These are phyloP conservation scores for Fusarium sp. DNA, from an alignment of 2,329 filamentous ascomycete species.

Conservation along the genomic window DNA sequence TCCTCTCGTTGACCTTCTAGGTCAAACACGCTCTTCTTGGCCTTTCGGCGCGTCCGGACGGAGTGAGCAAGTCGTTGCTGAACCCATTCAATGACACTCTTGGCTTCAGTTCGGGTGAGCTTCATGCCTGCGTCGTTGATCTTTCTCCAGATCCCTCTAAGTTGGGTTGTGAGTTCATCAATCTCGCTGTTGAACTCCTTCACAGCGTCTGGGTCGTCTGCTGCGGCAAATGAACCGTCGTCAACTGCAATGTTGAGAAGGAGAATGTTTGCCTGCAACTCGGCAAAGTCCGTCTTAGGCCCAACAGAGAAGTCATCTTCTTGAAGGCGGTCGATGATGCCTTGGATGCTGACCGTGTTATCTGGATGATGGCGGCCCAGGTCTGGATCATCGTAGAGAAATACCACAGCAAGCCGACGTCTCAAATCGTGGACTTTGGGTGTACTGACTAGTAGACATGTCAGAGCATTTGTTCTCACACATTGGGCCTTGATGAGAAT, in stretches of 20 bases:
- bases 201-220: conserved; percentile 49
- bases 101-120: conserved; percentile 79
- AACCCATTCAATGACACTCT: conserved; percentile 80
- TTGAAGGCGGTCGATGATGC: conserved; percentile 60
- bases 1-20: conserved; percentile 51
- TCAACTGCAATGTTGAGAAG: conserved; percentile 83
- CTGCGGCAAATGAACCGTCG: conserved; percentile 58
- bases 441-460: conserved; percentile 67
- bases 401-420: conserved; percentile 73
- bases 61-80: conserved; percentile 77
- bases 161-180: conserved; percentile 71
- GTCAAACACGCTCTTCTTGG: conserved; percentile 66
- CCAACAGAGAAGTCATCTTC: conserved; percentile 64
- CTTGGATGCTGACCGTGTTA: conserved; percentile 55
- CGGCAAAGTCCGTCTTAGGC: conserved; percentile 73
- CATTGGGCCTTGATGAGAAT: conserved; percentile 57
- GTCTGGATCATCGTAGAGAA: conserved; percentile 66
- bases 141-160: conserved; percentile 68
- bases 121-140: conserved; percentile 83
- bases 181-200: conserved; percentile 76
- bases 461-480: conserved; percentile 70
- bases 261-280: conserved; percentile 72
- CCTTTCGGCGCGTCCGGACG: conserved; percentile 73
- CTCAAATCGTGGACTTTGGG: conserved; percentile 69
- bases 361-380: conserved; percentile 57